phyloP scores from a whole-genome alignment of 495 filamentous ascomycete species.

The Penicillium herquei region DNA sequence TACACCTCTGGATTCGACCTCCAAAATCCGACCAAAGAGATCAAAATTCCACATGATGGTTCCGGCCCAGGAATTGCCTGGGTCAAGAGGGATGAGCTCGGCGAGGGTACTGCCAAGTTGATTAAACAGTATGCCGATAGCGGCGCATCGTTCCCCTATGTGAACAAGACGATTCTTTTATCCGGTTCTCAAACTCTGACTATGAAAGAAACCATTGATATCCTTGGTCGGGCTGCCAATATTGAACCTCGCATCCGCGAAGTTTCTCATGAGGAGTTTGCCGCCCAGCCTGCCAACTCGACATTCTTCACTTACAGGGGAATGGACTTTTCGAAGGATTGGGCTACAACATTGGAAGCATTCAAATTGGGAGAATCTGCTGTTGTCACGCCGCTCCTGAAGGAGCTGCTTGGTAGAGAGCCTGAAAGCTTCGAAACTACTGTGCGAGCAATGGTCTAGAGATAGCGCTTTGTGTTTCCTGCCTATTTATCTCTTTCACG shows the following conservation, averaged over 20 bases:
- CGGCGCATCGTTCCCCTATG: slow-evolving; percentile 23
- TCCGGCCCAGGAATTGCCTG: slow-evolving; percentile 47
- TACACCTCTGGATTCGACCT: slow-evolving; percentile 63
- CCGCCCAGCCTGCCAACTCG: too few relatives aligned
- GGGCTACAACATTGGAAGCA: too few relatives aligned
- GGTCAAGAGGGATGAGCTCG: slow-evolving; percentile 52
- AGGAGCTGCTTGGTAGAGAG: too few relatives aligned
- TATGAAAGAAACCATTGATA: slow-evolving; percentile 38
- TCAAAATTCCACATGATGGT: slow-evolving; percentile 51
- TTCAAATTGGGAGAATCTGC: too few relatives aligned
- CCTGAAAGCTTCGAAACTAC: too few relatives aligned
- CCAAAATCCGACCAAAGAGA: slow-evolving; percentile 27
- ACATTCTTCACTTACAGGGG: too few relatives aligned
- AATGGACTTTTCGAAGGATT: too few relatives aligned
- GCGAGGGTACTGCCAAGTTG: slow-evolving; percentile 46
- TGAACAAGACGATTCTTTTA: slow-evolving; percentile 38
- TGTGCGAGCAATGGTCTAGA: too few relatives aligned
- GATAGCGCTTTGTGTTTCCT: too few relatives aligned
- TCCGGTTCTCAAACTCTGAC: slow-evolving; percentile 38
- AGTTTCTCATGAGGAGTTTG: too few relatives aligned
- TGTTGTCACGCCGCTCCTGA: too few relatives aligned
- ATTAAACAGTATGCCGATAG: slow-evolving; percentile 27
- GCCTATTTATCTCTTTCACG: too few relatives aligned
- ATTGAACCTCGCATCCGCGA: slow-evolving; percentile 28
- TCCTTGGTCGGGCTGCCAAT: slow-evolving; percentile 31